Evolutionary conservation across 2,329 filamentous ascomycete species (phyloP).

Genomic region (Diaporthe caulivora): DNA sequence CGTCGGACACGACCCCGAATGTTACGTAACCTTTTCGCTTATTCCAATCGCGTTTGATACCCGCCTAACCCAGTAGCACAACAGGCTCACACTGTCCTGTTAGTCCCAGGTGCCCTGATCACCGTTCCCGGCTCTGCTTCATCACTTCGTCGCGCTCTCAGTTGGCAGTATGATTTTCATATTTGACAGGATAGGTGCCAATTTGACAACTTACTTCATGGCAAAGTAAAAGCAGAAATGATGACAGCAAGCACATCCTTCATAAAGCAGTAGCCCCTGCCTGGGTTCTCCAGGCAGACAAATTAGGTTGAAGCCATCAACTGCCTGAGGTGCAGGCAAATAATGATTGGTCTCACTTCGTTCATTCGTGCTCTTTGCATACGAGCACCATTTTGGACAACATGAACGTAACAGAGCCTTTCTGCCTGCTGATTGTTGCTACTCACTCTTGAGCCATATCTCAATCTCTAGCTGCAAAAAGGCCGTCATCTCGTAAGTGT

Average conservation of each 20-base stretch:
- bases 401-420: not conserved
- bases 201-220: not conserved
- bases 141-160: not conserved
- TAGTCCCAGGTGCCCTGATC: not conserved
- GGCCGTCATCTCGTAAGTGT: not conserved
- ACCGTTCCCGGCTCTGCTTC: not conserved
- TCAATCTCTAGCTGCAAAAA: not conserved
- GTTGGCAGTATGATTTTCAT: not conserved
- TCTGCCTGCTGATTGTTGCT: not conserved
- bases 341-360: not conserved
- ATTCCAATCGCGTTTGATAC: not conserved
- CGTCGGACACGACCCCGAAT: not conserved
- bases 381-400: not conserved
- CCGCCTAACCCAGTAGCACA: not conserved
- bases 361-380: not conserved
- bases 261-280: not conserved
- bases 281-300: not conserved
- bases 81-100: not conserved
- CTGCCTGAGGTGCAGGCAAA: not conserved
- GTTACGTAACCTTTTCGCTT: not conserved
- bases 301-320: not conserved
- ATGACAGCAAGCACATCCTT: not conserved
- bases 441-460: not conserved
- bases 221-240: not conserved
- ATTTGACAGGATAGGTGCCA: not conserved